These are phyloP conservation scores for Ganoderma meredithae DNA, from an alignment of 1,284 basidiomycete species.

Conservation along the genomic window DNA sequence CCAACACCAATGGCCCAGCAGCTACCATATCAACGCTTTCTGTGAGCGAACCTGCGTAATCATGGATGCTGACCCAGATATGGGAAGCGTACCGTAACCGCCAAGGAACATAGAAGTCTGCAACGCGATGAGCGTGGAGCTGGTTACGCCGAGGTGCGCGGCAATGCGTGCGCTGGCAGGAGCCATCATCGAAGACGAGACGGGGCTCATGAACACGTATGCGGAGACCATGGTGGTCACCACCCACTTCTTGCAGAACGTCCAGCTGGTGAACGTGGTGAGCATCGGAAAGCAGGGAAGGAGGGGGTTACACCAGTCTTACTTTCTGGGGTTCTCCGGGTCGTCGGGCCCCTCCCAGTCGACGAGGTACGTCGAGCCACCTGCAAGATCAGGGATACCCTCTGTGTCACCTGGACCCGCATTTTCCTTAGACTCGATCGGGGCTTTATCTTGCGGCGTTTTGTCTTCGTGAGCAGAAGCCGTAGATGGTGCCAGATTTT, in stretches of 20 bases:
- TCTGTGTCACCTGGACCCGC: neutral
- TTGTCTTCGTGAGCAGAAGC: neutral
- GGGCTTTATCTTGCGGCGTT: neutral
- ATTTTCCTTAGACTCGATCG: neutral
- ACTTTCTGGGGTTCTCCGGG: slow-evolving; percentile 46
- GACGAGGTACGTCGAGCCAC: slow-evolving; percentile 29
- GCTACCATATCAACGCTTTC: slow-evolving; percentile 36
- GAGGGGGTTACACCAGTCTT: slow-evolving; percentile 10
- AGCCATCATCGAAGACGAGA: slow-evolving; percentile 76
- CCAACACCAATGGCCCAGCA: slow-evolving; percentile 62
- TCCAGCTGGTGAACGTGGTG: slow-evolving; percentile 55
- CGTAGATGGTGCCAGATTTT: neutral
- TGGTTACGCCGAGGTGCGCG: slow-evolving; percentile 62
- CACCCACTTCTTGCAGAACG: slow-evolving; percentile 63
- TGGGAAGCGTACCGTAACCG: slow-evolving; percentile 56
- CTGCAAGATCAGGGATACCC: neutral
- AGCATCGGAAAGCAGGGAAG: neutral
- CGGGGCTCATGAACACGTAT: slow-evolving; percentile 70
- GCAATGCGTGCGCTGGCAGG: slow-evolving; percentile 65
- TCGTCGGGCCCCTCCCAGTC: slow-evolving; percentile 48
- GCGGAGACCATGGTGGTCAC: slow-evolving; percentile 68
- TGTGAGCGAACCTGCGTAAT: neutral
- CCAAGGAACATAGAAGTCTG: slow-evolving; percentile 73
- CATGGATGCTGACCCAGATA: too few relatives aligned
- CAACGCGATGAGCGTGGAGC: slow-evolving; percentile 58